Evolutionary conservation across 1,139 yeast genomes (phyloP), one percentile per base, ranked within the genome.

Genomic region (Candida sanyaensis): DNA sequence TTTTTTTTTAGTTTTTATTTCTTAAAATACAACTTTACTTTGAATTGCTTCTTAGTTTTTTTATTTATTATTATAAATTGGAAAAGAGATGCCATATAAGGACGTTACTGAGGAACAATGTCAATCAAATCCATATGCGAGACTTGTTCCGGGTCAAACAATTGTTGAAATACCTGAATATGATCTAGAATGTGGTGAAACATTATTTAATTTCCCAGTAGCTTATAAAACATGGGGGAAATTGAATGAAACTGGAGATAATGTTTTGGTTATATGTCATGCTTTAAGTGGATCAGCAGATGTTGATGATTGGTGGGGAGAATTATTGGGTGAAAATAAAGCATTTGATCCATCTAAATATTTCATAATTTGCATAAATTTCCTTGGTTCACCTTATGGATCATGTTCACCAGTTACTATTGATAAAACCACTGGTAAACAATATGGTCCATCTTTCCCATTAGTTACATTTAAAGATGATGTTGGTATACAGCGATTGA

Each of bases 221-320:
- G 99, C 98, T 3, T 93, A 88, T 70, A 93, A 93, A 66, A 87
- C 96, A 0, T 93, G 98, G 97, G 98, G 7, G 9, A 75, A 78
- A 49, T 73, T 92, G 44, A 89, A 89, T 61, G 78, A 71, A 8
- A 71, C 68, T 5, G 81, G 77, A 7, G 84, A 85, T 57, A 93
- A 93, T 62, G 92, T 85, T 50, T 71, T 93, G 71, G 83, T 93
- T 30, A 88, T 93, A 17, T 89, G 97, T 59, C 99, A 93, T 71
- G 99, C 99, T 0, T 74, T 93, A 51, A 91, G 98, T 0, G 99
- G 99, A 0, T 89, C 97, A 0, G 81, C 97, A 0, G 99, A 93
- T 63, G 97, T 92, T 17, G 81, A 87, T 42, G 99, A 93, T 62
- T 93, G 99, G 99, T 89, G 99, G 99, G 98, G 98, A 0, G 98